Evolutionary conservation across 202 grass and related monocot genomes (phyloP), one percentile per base, ranked within the genome.

Genomic region (Schoenoplectus tabernaemontani): DNA sequence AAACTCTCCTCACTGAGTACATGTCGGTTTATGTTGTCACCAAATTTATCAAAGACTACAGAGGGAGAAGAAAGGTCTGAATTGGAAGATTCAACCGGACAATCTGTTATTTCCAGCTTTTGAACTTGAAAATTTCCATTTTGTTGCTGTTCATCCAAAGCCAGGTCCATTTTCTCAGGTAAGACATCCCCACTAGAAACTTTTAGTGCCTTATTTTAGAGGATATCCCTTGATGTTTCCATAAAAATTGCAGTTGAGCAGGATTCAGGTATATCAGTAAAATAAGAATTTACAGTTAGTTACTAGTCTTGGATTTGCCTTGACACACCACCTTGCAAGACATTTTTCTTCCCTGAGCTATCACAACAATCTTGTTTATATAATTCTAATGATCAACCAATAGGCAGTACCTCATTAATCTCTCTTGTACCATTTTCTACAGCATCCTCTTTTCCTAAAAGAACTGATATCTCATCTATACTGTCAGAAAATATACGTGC

Each of bases 281-380:
- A 62, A 79, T 79, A n/a, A 19, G 56, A 79, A 79, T 62, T 62
- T 79, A 44, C 57, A n/a, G n/a, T n/a, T n/a, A 41, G 58, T 62
- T 9, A 61, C 23, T 60, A 79, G 46, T 79, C 39, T 79, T 43
- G 57, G 20, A 46, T 61, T 79, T 79, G 17, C 23, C 33, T 79
- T 42, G 47, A 37, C 24, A 39, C 53, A 58, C n/a, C n/a, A 6
- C 57, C 51, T 24, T 41, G 42, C 4, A 59, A 59, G 36, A 58
- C 32, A 78, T 59, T 22, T 39, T 78, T 59, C 20, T 59, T 78
- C 51, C 37, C 75, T 41, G 34, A 12, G 47, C 13, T 13, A 78
- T 60, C 38, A 20, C 19, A 16, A 13, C 24, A 1, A 42, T 78
- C 57, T 60, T 59, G 19, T 60, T 78, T 78, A 59, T 78, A 33